Evolutionary conservation across 1,284 basidiomycete genomes (phyloP).

Genomic region (Neolentinus lepideus): DNA sequence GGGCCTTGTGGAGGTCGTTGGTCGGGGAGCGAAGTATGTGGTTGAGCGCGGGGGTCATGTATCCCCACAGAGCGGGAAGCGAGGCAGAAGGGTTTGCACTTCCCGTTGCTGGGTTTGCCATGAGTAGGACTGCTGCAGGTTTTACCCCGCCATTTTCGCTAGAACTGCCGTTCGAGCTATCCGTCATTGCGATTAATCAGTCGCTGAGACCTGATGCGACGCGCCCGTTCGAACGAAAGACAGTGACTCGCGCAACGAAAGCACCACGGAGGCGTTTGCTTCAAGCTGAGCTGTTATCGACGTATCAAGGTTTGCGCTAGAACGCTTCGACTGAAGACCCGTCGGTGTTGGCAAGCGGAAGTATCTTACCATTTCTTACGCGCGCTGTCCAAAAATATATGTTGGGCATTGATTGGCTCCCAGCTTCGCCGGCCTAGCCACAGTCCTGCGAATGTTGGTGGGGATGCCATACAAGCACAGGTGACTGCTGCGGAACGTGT

Average conservation of each 20-base stretch:
- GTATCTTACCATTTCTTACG: background rate
- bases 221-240: background rate
- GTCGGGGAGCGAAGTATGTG: conserved; percentile 67
- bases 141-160: conserved; percentile 3
- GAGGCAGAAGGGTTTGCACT: conserved; percentile 70
- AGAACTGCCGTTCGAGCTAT: background rate
- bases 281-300: background rate
- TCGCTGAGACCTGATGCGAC: background rate
- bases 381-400: background rate
- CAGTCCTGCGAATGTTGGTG: background rate
- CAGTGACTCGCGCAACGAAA: background rate
- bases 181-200: background rate
- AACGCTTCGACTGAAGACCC: background rate
- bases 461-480: too few relatives aligned
- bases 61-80: conserved; percentile 62
- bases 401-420: background rate
- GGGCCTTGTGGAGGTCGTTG: conserved; percentile 49
- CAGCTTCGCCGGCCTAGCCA: background rate
- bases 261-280: background rate
- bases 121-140: conserved; percentile 22
- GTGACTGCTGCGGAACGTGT: too few relatives aligned
- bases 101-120: conserved; percentile 50
- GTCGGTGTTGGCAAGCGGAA: background rate
- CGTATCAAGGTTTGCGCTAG: background rate
- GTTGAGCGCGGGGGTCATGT: conserved; percentile 64